Percentiles rank a stretch among this genome's conserved stretches.
These are phyloP conservation scores for Xylariaceae sp. DNA, from an alignment of 2,329 filamentous ascomycete species.

Conservation along the genomic window DNA sequence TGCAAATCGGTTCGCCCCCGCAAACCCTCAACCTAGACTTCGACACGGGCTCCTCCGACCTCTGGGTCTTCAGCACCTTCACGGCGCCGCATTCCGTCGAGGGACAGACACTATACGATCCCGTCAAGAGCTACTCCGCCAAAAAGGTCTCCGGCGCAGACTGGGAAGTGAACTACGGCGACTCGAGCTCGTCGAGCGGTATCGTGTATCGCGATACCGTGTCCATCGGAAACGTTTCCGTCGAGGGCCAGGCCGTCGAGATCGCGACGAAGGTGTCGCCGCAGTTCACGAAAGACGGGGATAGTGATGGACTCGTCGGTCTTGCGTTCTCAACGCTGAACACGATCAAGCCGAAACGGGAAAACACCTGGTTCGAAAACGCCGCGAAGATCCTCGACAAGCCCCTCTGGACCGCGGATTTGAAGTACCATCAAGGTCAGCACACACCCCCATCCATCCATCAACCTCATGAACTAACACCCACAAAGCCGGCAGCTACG, in stretches of 20 bases:
- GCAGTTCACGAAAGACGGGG: slow-evolving; percentile 30
- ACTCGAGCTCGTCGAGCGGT: slow-evolving; percentile 32
- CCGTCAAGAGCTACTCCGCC: slow-evolving; percentile 24
- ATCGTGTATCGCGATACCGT: slow-evolving; percentile 32
- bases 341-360: slow-evolving; percentile 25
- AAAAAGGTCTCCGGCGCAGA: slow-evolving; percentile 22
- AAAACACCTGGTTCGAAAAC: slow-evolving; percentile 34
- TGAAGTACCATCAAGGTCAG: slow-evolving; percentile 26
- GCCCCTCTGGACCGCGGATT: slow-evolving; percentile 33
- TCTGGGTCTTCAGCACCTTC: slow-evolving; percentile 33
- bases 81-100: slow-evolving; percentile 15
- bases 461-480: not conserved
- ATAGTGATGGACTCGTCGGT: slow-evolving; percentile 33
- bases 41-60: slow-evolving; percentile 33
- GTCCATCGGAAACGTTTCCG: slow-evolving; percentile 27
- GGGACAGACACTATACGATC: slow-evolving; percentile 29
- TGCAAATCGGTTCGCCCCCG: slow-evolving; percentile 31
- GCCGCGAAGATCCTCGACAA: slow-evolving; percentile 24
- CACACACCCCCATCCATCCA: not conserved
- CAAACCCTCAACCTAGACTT: slow-evolving; percentile 32
- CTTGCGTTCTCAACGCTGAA: slow-evolving; percentile 33
- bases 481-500: slow-evolving; percentile 31
- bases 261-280: slow-evolving; percentile 25
- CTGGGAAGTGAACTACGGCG: slow-evolving; percentile 33
- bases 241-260: slow-evolving; percentile 31